Evolutionary conservation across 2,329 filamentous ascomycete species (phyloP), one percentile per base, ranked within the genome.

Genomic region (Colletotrichum lupini): DNA sequence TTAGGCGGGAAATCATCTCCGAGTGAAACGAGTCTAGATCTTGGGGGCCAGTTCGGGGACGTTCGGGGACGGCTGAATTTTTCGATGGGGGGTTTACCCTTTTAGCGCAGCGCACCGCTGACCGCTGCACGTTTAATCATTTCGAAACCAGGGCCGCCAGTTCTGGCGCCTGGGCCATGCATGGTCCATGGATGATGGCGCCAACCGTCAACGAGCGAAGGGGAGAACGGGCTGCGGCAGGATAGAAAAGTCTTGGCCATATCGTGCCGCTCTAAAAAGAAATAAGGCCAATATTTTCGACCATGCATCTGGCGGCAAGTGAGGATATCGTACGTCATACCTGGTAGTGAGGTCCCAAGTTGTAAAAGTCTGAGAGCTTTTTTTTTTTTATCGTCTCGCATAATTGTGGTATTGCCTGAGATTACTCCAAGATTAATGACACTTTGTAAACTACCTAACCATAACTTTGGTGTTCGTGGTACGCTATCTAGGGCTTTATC

Each of bases 11-110:
- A 67, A 72, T 72, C 65, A 72, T 72, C 56, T 72, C 69, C 69
- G 58, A 55, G 24, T 72, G 69, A 72, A 72, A 72, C 69, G 59
- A 22, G 69, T 42, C 69, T 55, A 72, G 53, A 64, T 55, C 69
- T 69, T 53, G 65, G 58, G 57, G 37, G 26, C 37, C 59, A 49
- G 19, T 30, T 28, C 4, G 24, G 37, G 58, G 7, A 8, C 56
- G 57, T 30, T 28, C 4, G 24, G 37, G 59, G 7, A 22, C 56
- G 57, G 32, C 37, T 52, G 19, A 66, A 37, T 9, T 58, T 58
- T 53, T 68, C 30, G 37, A 24, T n/a, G 30, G 53, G 32, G 42
- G 8, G 32, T 35, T 35, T n/a, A n/a, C 42, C 42, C 19, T 49
- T 49, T n/a, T 49, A 49, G 42, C 42, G 42, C 42, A 49, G 7